Evolutionary conservation across 805 yeast genomes (phyloP).

Genomic region (Suhomyces canberraensis): DNA sequence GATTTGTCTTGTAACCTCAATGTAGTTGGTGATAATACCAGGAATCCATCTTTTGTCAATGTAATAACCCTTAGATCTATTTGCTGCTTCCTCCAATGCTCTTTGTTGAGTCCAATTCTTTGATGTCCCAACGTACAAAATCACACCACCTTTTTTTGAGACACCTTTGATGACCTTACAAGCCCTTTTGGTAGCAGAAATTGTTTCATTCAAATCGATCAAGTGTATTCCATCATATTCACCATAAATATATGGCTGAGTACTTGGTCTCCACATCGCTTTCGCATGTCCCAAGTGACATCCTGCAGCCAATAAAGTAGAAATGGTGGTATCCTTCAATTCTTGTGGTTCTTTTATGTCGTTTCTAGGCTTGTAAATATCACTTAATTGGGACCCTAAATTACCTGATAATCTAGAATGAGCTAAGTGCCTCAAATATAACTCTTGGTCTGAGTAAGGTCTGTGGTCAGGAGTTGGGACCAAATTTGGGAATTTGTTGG

Average conservation of each 20-base stretch:
- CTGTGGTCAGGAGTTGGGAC: conserved; percentile 56
- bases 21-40: conserved; percentile 86
- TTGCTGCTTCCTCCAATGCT: conserved; percentile 76
- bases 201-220: conserved; percentile 84
- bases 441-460: conserved; percentile 75
- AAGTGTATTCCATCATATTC: conserved; percentile 87
- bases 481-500: conserved; percentile 55
- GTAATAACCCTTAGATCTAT: conserved; percentile 72
- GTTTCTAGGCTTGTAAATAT: conserved; percentile 67
- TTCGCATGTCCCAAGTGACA: conserved; percentile 94
- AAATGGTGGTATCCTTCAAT: conserved; percentile 57
- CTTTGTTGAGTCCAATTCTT: conserved; percentile 64
- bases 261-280: conserved; percentile 70
- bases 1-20: conserved; percentile 60
- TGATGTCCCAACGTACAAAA: conserved; percentile 81
- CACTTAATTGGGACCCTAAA: conserved; percentile 62
- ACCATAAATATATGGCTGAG: conserved; percentile 86
- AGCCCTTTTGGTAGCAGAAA: conserved; percentile 73
- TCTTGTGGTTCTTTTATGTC: conserved; percentile 59
- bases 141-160: conserved; percentile 78
- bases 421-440: conserved; percentile 68
- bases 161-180: conserved; percentile 81
- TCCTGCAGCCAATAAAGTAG: conserved; percentile 83
- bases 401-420: conserved; percentile 52
- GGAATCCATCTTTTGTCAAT: conserved; percentile 89